phyloP scores from a whole-genome alignment of 768 basidiomycete genomes.

The Phaeotremella fagi region DNA sequence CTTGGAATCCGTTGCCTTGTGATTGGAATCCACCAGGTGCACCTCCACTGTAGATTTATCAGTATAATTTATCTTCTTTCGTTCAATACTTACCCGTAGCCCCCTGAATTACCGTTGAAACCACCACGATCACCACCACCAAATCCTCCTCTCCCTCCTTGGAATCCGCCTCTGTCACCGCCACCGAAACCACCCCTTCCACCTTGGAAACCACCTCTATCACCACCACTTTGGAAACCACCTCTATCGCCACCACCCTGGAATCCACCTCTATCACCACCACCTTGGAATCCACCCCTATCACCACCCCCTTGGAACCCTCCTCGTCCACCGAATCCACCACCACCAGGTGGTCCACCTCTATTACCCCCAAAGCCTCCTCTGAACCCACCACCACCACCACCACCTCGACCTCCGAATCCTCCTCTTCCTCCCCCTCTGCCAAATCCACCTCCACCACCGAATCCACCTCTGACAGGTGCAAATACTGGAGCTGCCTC shows the following conservation, averaged over 20 bases:
- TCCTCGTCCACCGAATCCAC: constrained; percentile 24
- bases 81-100: constrained; percentile 20
- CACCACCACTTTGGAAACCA: constrained; percentile 19
- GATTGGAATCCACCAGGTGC: constrained; percentile 11
- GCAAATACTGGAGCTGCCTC: constrained; percentile 52
- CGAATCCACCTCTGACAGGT: constrained; percentile 22
- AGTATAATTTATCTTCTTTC: background rate
- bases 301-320: constrained; percentile 33
- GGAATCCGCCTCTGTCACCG: constrained; percentile 40
- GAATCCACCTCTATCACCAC: constrained; percentile 48
- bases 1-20: constrained; percentile 13
- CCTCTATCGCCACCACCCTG: constrained; percentile 37
- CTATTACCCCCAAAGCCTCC: constrained; percentile 29
- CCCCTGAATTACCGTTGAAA: constrained; percentile 17
- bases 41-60: constrained; percentile 2
- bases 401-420: constrained; percentile 52
- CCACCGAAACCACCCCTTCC: constrained; percentile 48
- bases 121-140: constrained; percentile 16
- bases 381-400: constrained; percentile 36
- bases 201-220: constrained; percentile 37
- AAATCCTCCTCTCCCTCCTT: constrained; percentile 27
- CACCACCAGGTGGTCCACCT: constrained; percentile 11
- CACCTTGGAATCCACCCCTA: constrained; percentile 15
- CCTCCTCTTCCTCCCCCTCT: constrained; percentile 51
- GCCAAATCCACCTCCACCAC: too few relatives aligned